Evolutionary conservation across 164 flowering plant species (phyloP), one percentile per base, ranked within the genome.

Genomic region (Macadamia integrifolia): DNA sequence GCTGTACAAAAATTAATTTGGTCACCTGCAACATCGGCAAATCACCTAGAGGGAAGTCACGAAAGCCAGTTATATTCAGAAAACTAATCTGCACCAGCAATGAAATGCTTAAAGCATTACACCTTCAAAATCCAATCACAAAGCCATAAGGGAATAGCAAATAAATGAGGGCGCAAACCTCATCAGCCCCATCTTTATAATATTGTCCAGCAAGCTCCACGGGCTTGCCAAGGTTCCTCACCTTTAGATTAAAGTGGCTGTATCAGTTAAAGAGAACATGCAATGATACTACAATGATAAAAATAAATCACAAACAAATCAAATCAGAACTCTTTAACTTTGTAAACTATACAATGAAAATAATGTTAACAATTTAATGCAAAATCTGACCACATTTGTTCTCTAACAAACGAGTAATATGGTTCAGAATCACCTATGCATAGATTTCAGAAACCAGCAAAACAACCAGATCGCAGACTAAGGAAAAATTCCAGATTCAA

Each of bases 111-210:
- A 58, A 64, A 66, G 49, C 18, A 53, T 29, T 13, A 58, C 9
- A 55, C n/a, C n/a, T 69, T 58, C 4, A 43, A 6, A 40, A 35
- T 30, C 5, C 9, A 5, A 35, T 29, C 65, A 1, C n/a, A 60
- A 2, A 35, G 29, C 13, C 2, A 29, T n/a, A 23, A 13, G 6
- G 28, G 15, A 46, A 28, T 59, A 12, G 53, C 61, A 62, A 50
- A 9, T 3, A 18, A 44, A n/a, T 32, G 60, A 53, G 49, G 40
- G 50, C 61, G 50, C 75, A 43, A 75, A 88, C 99, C 91, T 94
- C 99, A 87, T 94, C 99, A 76, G 99, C 97, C 42, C 99, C 99
- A 75, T 92, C 99, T 75, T 70, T 82, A 72, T 94, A 94, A 75
- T 94, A 94, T 67, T 87, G 87, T 61, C 85, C 84, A 80, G 99